Evolutionary conservation across 768 basidiomycete species (phyloP), one percentile per base, ranked within the genome.

Genomic region (Mycena crocata): DNA sequence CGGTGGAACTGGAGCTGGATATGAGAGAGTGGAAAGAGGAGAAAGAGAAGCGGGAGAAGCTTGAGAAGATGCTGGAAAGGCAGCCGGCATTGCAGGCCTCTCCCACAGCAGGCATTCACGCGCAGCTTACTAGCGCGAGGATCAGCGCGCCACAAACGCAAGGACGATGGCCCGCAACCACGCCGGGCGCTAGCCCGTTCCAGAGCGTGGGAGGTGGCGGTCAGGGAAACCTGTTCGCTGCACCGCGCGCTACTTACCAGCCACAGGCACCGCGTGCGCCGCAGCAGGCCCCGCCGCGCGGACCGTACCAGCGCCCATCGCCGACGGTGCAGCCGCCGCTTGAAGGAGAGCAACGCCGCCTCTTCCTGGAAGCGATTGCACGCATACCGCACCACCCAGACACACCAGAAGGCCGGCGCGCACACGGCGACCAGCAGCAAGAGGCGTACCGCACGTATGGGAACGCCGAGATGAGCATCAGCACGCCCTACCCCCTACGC

Each of bases 401-500:
- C 44, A 45, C 44, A 9, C n/a, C n/a, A 14, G 21, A 21, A 3
- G 44, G n/a, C 23, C 9, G 48, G 5, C 58, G 17, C 14, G 58
- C 37, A 35, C 58, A 60, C 21, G 58, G 26, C 0, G 37, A 60
- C 46, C 58, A 60, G 28, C 48, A 60, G 48, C 58, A 60, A 28
- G 35, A 35, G 6, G 49, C 46, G 58, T 34, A 3, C 34, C 23
- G 19, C 0, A 21, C 23, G 17, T 35, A 60, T 35, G 46, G 58
- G 35, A 60, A 60, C 46, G 48, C 50, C 26, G 58, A 37, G 2
- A 24, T 50, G 4, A 39, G 24, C 19, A 17, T 40, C 3, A 39
- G 30, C n/a, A 60, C 35, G 26, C 46, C 58, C 19, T 60, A 60
- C 65, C 68, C 65, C 7, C 46, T 70, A 30, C 32, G 46, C 13